Conservation (phyloP, 768 basidiomycete genomes). For the Gelatoporia subvermispora region DNA sequence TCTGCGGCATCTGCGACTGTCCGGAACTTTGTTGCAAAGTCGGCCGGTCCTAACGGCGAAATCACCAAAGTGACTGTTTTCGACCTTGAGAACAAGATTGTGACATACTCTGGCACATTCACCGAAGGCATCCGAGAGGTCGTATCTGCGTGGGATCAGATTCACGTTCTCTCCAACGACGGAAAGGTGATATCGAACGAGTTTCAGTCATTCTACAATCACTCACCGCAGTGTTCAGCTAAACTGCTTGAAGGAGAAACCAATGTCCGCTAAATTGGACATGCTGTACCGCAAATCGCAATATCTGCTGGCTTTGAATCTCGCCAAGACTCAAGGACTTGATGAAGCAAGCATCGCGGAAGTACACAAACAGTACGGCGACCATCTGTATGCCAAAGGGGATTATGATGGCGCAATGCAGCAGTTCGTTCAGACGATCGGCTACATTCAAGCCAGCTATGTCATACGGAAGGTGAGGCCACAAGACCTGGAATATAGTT, state of each 20-base stretch:
- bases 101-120: constrained; percentile 80
- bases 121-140: constrained; percentile 80
- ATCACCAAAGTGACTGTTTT: constrained; percentile 81
- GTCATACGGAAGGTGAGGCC: constrained; percentile 85
- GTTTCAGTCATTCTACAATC: background rate
- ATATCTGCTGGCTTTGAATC: constrained; percentile 75
- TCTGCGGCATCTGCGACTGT: constrained; percentile 69
- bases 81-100: constrained; percentile 87
- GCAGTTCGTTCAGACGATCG: constrained; percentile 88
- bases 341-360: constrained; percentile 76
- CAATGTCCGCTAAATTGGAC: constrained; percentile 80
- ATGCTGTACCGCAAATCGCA: constrained; percentile 76
- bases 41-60: constrained; percentile 45
- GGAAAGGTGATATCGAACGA: constrained; percentile 51
- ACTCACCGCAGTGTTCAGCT: constrained; percentile 37
- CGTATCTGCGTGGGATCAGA: constrained; percentile 73
- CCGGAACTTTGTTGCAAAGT: constrained; percentile 62
- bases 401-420: constrained; percentile 93
- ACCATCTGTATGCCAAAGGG: constrained; percentile 84
- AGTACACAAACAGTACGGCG: constrained; percentile 86
- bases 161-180: constrained; percentile 76
- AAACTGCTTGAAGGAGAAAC: constrained; percentile 65
- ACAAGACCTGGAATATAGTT: background rate
- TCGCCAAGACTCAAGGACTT: constrained; percentile 77
- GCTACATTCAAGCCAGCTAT: constrained; percentile 87